Base-by-base conservation (phyloP, 2,329 filamentous ascomycete genomes). In the Rhexocercosporidium sp. region DNA sequence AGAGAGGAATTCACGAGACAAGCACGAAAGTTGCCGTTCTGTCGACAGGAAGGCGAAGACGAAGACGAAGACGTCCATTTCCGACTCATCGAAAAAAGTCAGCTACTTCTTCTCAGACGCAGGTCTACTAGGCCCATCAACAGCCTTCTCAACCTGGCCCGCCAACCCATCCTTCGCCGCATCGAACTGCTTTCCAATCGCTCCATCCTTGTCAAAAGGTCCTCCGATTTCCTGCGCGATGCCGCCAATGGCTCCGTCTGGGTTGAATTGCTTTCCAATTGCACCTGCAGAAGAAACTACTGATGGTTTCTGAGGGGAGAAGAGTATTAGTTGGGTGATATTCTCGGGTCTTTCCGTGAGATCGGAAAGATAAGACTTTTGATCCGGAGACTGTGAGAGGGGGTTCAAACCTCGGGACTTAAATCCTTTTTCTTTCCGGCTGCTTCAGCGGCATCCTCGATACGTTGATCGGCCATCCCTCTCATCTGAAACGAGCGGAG, bases 121-220 rank as follows among this genome's bases (percentile, higher is more conserved):
- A 53, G 47, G 47, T 53, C 47, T 53, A 16, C 47, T 53, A 16
- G 47, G 47, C 14, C 47, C 47, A 53, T 53, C 47, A 29, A 53
- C 47, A 53, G 47, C 47, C 47, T 53, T 53, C 47, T 53, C 47
- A 29, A 53, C 47, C 47, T 53, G 47, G 14, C 47, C 47, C 14
- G 47, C 47, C 47, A 53, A 53, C 7, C 47, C 47, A 53, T 53
- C 47, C 8, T 53, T 53, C 25, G 47, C 47, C 5, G 25, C 47
- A 53, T 53, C 47, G 25, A 53, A 53, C 25, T 53, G 47, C 47
- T 27, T 29, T 25, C 47, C 47, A 29, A 53, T 29, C 14, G 47
- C 47, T 29, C 47, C 47, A 14, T 53, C 47, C 47, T 53, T 53
- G 14, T 53, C 47, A 12, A 53, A 53, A 16, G 47, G 47, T 53